phyloP scores from a whole-genome alignment of 2,329 filamentous ascomycete species.

The Raffaelea ambrosiae region DNA sequence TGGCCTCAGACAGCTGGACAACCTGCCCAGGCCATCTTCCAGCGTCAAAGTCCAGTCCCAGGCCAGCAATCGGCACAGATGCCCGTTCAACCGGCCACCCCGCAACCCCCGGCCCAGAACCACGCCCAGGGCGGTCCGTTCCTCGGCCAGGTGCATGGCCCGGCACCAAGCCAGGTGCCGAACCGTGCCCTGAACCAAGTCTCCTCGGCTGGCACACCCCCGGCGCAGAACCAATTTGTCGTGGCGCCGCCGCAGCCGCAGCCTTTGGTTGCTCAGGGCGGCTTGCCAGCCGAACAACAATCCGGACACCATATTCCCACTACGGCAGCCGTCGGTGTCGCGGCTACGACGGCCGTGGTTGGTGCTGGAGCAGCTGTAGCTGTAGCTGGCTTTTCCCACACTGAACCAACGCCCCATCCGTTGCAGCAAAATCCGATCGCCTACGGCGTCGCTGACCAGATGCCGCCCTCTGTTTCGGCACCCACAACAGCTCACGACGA shows the following conservation, averaged over 20 bases:
- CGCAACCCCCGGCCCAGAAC: background rate
- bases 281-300: no score
- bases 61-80: background rate
- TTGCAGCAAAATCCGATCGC: constrained; percentile 9
- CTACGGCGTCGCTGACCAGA: background rate
- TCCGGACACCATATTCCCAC: no score
- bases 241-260: no score
- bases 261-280: no score
- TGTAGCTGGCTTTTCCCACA: background rate
- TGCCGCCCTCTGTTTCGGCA: background rate
- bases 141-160: no score
- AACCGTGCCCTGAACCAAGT: no score
- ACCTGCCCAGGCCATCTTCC: background rate
- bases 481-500: background rate
- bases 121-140: no score
- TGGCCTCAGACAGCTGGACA: background rate
- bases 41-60: background rate
- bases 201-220: no score
- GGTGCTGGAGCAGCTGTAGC: background rate
- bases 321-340: no score
- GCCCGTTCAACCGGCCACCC: background rate
- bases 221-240: no score
- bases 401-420: background rate
- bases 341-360: background rate
- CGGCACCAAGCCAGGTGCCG: no score